Conservation (phyloP, 2,329 filamentous ascomycete species). For the Colletotrichum shisoi region DNA sequence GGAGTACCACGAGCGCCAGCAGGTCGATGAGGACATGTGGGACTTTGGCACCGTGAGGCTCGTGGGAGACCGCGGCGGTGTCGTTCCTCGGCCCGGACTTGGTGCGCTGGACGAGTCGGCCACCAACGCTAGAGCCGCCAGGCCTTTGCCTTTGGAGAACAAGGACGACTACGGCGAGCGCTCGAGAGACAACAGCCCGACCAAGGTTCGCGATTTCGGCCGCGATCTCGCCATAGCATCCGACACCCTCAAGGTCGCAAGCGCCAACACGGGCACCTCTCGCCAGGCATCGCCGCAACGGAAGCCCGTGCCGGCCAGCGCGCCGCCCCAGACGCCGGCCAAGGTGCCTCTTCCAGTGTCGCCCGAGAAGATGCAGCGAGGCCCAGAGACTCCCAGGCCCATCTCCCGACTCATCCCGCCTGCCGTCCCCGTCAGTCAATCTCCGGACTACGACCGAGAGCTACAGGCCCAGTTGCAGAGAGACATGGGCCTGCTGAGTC, state of each 20-base stretch:
- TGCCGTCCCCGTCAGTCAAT: slow-evolving; percentile 55
- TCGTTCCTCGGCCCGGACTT: slow-evolving; percentile 64
- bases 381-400: slow-evolving; percentile 57
- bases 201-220: slow-evolving; percentile 59
- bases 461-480: slow-evolving; percentile 70
- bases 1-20: slow-evolving; percentile 62
- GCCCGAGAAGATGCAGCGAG: slow-evolving; percentile 56
- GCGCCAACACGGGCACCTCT: slow-evolving; percentile 56
- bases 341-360: slow-evolving; percentile 69
- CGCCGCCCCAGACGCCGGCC: slow-evolving; percentile 60
- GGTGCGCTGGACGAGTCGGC: slow-evolving; percentile 81
- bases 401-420: slow-evolving; percentile 58
- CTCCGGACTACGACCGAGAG: slow-evolving; percentile 67
- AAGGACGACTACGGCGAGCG: slow-evolving; percentile 62
- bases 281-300: slow-evolving; percentile 68
- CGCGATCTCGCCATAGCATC: slow-evolving; percentile 51
- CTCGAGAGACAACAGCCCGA: slow-evolving; percentile 60
- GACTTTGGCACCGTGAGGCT: slow-evolving; percentile 96
- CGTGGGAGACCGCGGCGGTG: slow-evolving; percentile 69
- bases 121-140: slow-evolving; percentile 74
- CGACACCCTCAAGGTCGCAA: slow-evolving; percentile 65
- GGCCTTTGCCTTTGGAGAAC: slow-evolving; percentile 58
- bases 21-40: slow-evolving; percentile 86
- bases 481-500: slow-evolving; percentile 66
- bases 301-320: slow-evolving; percentile 57